Evolutionary conservation across 176 grass and related monocot species (phyloP), one percentile per base, ranked within the genome.

Genomic region (Oryza officinalis): DNA sequence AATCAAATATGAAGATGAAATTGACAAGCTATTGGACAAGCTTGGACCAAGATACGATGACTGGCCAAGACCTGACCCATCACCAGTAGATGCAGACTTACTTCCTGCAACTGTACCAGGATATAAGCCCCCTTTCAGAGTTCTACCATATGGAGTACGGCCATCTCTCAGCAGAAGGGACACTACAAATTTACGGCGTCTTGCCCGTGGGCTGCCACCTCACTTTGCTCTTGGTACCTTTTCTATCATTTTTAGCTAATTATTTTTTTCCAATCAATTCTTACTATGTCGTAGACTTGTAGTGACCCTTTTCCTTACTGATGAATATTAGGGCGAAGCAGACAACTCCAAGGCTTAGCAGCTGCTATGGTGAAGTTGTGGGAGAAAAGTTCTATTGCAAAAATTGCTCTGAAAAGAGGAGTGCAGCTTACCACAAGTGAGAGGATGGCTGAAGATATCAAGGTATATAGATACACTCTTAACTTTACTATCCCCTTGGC

Each of bases 381-480:
- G 93, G 96, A 92, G 83, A 93, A 91, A 91, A 98, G 91, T 90
- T 93, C 72, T 30, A 93, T 98, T 79, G 93, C 91, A 73, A 98
- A 98, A 82, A 69, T 98, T 86, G 89, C 85, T 95, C 81, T 98
- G 72, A 98, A 98, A 82, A 86, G 93, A 84, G 96, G 91, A 72
- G 87, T 98, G 59, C 96, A 88, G 70, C 93, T 95, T 88, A 95
- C 93, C 40, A 98, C 87, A 52, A 98, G 91, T 78, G 93, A 98
- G 87, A 94, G 93, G 69, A 98, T 98, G 96, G 89, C 96, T 75
- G 96, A 92, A 82, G 96, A 98, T 86, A 91, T 98, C 30, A 98
- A 95, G 85, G 96, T 98, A 90, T 79, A 35, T 84, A 52, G 28
- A 61, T 10, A 83, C 72, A 43, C 13, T 63, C 33, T 79, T 15